Evolutionary conservation across 192 early-diverging fungal genomes (phyloP), one percentile per base, ranked within the genome.

Genomic region (Paraglomus occultum): DNA sequence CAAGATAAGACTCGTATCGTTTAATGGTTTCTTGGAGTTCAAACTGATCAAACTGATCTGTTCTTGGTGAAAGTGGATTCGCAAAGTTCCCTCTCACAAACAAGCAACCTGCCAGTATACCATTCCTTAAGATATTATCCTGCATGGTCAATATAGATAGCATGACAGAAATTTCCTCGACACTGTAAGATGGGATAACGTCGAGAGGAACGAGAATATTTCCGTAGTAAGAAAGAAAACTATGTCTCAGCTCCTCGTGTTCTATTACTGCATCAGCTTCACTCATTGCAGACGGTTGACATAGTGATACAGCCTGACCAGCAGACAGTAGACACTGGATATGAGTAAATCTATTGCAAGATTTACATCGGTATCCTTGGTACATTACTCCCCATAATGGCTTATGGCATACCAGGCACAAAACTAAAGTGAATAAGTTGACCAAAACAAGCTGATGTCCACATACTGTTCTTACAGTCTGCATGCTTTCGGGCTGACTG

Each of bases 321-420:
- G 46, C 42, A 8, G 52, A 42, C 1, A 54, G 55, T 4, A 76
- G 64, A 48, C 84, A 86, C 14, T 72, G 51, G 14, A 64, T 42
- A 66, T 87, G 85, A 54, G 80, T 66, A 64, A 87, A 76, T 14
- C 80, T 78, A 46, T 72, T 73, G 57, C 85, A 87, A 14, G 54
- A 70, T 39, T 66, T 74, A 65, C 85, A 87, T 8, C 82, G 73
- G 52, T 87, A 87, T 4, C 79, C 83, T 49, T 87, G 85, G 48
- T 82, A 67, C 15, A 74, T 78, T 18, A 82, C 66, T 12, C 85
- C 85, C 85, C 85, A 87, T 12, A 87, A 54, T 8, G 85, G 85
- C 20, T 75, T 39, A 9, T 71, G 73, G 53, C 85, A 87, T 42
- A 74, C 74, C 2, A 72, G 64, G 61, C 85, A 87, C 0, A 87